Evolutionary conservation across 2,329 filamentous ascomycete genomes (phyloP), one percentile per base, ranked within the genome.

Genomic region (Ascosphaera acerosa): DNA sequence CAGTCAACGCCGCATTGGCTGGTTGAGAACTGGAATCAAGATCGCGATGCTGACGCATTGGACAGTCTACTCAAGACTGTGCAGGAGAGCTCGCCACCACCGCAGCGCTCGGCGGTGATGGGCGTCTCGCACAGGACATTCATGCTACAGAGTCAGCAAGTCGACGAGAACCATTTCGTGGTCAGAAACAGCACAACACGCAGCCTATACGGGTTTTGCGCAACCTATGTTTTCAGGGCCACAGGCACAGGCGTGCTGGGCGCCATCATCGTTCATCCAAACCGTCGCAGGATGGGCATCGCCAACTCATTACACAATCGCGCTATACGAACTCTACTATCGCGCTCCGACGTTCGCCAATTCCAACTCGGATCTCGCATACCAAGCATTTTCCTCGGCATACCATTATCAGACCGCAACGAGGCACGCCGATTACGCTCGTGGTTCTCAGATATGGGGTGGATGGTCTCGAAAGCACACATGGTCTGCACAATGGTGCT

Each of bases 1-100:
- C 84, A 89, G 42, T 81, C 80, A n/a, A 69, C 77, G 36, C 81
- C 91, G 44, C 78, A 89, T 42, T 94, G 84, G 84, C 66, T 94
- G 1, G 82, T 92, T 0, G 84, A 92, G 45, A 70, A 66, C 29
- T 94, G 81, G 55, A 76, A 82, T 42, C 69, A 73, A 35, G 70
- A 77, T 23, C 64, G 82, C 34, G 84, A 94, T 45, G 59, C 63
- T 2, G 56, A 64, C 30, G 76, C 70, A 0, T 57, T 94, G 4
- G 69, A 84, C 35, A 70, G 66, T n/a, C 59, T 94, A 6, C 61
- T 91, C 30, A 65, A 66, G 33, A 61, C 67, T 3, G 60, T 84
- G 2, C 67, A 74, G 29, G 70, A 76, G 35, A 65, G 47, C 48
- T 42, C 38, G 33, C 31, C 66, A 1, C 70, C 71, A 0, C 68